Percentiles rank a stretch among this genome's conserved stretches.
Conservation (phyloP, 2,329 filamentous ascomycete species). For the Akanthomyces dipterigenus region DNA sequence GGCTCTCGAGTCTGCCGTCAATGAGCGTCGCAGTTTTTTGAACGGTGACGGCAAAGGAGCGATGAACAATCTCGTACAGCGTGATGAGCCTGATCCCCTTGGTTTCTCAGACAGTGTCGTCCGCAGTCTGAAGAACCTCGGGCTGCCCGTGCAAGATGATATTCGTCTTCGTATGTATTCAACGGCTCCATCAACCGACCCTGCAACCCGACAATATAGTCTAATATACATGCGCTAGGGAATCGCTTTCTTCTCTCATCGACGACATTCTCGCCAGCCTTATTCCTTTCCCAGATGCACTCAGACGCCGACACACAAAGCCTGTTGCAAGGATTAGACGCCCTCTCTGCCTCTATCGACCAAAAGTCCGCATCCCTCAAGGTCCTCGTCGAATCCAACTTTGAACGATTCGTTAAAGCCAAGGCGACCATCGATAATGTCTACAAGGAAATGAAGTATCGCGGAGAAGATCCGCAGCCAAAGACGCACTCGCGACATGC, state of each 20-base stretch:
- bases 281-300: conserved; percentile 91
- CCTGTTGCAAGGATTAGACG: conserved; percentile 74
- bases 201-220: background rate
- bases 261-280: conserved; percentile 84
- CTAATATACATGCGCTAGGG: conserved; percentile 36
- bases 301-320: conserved; percentile 75
- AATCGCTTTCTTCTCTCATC: conserved; percentile 95
- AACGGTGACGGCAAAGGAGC: conserved; percentile 60
- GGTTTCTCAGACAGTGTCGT: conserved; percentile 86
- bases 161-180: conserved; percentile 58
- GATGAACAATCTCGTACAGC: conserved; percentile 72
- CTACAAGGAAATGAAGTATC: conserved; percentile 92
- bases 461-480: conserved; percentile 45
- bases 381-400: conserved; percentile 93
- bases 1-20: conserved; percentile 69
- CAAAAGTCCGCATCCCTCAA: conserved; percentile 97
- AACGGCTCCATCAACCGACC: background rate
- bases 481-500: conserved; percentile 57
- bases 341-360: conserved; percentile 85
- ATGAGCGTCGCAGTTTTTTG: conserved; percentile 57
- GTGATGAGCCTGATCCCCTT: conserved; percentile 87
- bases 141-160: conserved; percentile 80
- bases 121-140: conserved; percentile 66
- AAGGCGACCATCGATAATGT: conserved; percentile 98
- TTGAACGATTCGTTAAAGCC: conserved; percentile 93